These are phyloP conservation scores for Blastocystis sp. DNA, from an alignment of 352 stramenopile species.

Conservation along the genomic window DNA sequence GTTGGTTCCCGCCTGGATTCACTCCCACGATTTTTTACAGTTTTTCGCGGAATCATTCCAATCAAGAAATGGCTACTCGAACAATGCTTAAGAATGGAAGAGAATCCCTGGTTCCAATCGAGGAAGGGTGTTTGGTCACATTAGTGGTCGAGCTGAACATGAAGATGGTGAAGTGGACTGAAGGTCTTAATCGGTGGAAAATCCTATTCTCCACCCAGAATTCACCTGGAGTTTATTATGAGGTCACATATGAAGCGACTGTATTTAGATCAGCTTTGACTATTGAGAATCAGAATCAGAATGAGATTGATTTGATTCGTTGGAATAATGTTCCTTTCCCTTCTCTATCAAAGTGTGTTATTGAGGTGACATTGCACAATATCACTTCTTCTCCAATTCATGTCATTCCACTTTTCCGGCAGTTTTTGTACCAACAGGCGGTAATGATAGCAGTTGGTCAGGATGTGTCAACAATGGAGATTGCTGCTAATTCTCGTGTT, in stretches of 20 bases:
- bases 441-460: background rate
- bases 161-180: background rate
- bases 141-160: slow-evolving; percentile 49
- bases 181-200: slow-evolving; percentile 19
- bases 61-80: background rate
- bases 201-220: background rate
- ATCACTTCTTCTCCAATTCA: background rate
- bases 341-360: background rate
- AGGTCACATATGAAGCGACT: background rate
- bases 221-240: background rate
- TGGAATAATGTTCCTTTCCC: slow-evolving; percentile 24
- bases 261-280: background rate
- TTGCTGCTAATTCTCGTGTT: background rate
- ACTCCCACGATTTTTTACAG: slow-evolving; percentile 40
- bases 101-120: background rate
- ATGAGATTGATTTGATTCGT: background rate
- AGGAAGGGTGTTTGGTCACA: background rate
- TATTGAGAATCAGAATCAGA: background rate
- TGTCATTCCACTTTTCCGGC: slow-evolving; percentile 23
- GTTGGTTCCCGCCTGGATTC: slow-evolving; percentile 1
- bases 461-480: background rate
- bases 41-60: slow-evolving; percentile 10
- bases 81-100: slow-evolving; percentile 1
- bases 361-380: background rate
- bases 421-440: slow-evolving; percentile 2